A percentile compares a stretch with the other conserved stretches of the same genome.
Conservation (phyloP, 1,284 basidiomycete species). For the Amylostereum areolatum region DNA sequence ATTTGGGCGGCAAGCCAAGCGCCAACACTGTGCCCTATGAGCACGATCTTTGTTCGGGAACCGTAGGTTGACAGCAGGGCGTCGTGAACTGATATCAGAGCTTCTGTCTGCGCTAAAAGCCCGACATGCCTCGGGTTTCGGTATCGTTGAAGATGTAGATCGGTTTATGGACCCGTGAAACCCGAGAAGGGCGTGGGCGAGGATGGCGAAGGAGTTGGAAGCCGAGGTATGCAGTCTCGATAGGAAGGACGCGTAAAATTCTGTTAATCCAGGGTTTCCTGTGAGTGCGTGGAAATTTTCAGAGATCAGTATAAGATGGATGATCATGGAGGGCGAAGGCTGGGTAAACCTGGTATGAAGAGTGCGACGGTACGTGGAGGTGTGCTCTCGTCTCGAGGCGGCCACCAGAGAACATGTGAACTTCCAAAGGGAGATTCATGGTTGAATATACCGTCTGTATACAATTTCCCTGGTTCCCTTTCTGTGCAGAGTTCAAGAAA, state of each 20-base stretch:
- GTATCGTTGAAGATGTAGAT: conserved; percentile 21
- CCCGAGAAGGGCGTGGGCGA: conserved; percentile 48
- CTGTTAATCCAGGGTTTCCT: conserved; percentile 59
- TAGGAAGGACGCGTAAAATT: conserved; percentile 56
- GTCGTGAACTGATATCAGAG: conserved; percentile 44
- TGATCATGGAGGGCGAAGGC: background rate
- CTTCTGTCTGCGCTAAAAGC: conserved; percentile 42
- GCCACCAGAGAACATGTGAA: conserved; percentile 52
- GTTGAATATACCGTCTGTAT: conserved; percentile 1
- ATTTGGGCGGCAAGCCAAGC: conserved; percentile 57
- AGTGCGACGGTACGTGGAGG: conserved; percentile 29
- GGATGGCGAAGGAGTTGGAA: conserved; percentile 35
- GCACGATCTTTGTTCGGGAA: conserved; percentile 31
- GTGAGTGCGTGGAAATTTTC: conserved; percentile 1
- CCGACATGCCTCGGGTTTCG: conserved; percentile 18
- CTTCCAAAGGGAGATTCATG: conserved; percentile 27
- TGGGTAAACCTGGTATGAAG: conserved; percentile 48
- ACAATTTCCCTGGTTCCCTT: background rate
- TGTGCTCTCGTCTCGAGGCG: conserved; percentile 25
- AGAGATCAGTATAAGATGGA: background rate
- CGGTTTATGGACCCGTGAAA: conserved; percentile 27
- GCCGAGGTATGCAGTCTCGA: conserved; percentile 34
- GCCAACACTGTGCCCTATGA: conserved; percentile 58
- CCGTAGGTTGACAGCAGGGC: conserved; percentile 29
- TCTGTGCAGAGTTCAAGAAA: no score